Conservation (phyloP, 2,329 filamentous ascomycete genomes). For the Anthostomella pinea region DNA sequence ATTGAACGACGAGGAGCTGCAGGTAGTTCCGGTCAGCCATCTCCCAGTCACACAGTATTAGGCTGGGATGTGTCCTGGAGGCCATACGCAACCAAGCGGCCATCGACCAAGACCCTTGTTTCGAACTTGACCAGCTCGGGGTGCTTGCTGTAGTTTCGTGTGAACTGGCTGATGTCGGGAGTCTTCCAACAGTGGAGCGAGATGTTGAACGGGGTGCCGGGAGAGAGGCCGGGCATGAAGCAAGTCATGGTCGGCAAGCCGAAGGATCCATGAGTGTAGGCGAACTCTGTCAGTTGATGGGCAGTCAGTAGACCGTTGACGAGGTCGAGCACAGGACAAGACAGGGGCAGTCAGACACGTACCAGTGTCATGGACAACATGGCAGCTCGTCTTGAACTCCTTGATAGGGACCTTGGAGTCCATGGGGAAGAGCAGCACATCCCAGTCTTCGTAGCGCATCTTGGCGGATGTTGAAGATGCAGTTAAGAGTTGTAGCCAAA, state of each 20-base stretch:
- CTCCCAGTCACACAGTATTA: neutral
- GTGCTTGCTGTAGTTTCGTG: conserved; percentile 54
- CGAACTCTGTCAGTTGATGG: conserved; percentile 42
- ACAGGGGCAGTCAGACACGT: conserved; percentile 11
- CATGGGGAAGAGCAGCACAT: conserved; percentile 74
- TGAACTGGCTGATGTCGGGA: conserved; percentile 57
- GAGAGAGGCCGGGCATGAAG: conserved; percentile 64
- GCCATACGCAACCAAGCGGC: conserved; percentile 58
- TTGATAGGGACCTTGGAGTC: conserved; percentile 68
- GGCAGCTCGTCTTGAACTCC: conserved; percentile 79
- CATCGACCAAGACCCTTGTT: conserved; percentile 67
- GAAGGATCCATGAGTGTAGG: conserved; percentile 45
- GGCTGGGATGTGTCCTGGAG: neutral
- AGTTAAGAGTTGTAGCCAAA: conserved; percentile 18
- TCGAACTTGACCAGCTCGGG: conserved; percentile 60
- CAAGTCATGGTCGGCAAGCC: conserved; percentile 66
- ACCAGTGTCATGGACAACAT: conserved; percentile 58
- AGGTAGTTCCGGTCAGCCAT: conserved; percentile 1
- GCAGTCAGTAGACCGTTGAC: conserved; percentile 5
- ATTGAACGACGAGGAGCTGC: conserved; percentile 55
- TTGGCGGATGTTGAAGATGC: conserved; percentile 28
- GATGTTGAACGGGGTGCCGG: conserved; percentile 61
- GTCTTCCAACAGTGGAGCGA: conserved; percentile 73
- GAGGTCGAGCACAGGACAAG: too few species aligned
- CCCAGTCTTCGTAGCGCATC: conserved; percentile 88